A percentile compares a stretch with the other conserved stretches of the same genome.
phyloP scores from a whole-genome alignment of 345 rosid genomes.

The Rhodamnia rubescens region DNA sequence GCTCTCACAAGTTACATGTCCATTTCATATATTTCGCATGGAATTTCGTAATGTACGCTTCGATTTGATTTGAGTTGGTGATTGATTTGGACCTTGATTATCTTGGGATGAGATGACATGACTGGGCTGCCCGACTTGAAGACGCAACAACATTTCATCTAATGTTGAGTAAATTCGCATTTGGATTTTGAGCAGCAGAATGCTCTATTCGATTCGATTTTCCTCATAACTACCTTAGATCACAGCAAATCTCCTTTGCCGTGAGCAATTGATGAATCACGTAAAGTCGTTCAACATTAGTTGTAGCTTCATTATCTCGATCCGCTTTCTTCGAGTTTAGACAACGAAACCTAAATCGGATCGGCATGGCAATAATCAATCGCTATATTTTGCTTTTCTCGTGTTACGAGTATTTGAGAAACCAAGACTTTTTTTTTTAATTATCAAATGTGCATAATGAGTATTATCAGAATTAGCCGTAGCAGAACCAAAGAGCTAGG shows the following conservation, averaged over 20 bases:
- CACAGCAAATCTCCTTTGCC: not conserved
- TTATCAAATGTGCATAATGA: not conserved
- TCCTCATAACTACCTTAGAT: not conserved
- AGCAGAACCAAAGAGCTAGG: not conserved
- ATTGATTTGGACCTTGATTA: not conserved
- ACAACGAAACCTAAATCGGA: not conserved
- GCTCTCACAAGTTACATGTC: not conserved
- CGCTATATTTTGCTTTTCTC: not conserved
- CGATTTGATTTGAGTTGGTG: not conserved
- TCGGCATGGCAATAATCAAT: not conserved
- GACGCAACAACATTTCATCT: not conserved
- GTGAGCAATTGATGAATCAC: not conserved
- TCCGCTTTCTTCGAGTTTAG: accelerated
- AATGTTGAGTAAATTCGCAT: not conserved
- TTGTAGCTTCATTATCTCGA: not conserved
- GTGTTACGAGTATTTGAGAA: not conserved
- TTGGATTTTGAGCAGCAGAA: not conserved
- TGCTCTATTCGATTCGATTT: not conserved
- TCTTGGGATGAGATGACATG: not conserved
- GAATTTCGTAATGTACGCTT: not conserved
- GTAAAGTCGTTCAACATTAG: not conserved
- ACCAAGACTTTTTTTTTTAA: not conserved
- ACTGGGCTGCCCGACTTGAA: not conserved
- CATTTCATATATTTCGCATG: not conserved
- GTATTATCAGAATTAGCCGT: not conserved